A percentile compares a stretch with the other conserved stretches of the same genome.
Conservation (phyloP, 2,329 filamentous ascomycete genomes). For the Knoxdaviesia capensis region DNA sequence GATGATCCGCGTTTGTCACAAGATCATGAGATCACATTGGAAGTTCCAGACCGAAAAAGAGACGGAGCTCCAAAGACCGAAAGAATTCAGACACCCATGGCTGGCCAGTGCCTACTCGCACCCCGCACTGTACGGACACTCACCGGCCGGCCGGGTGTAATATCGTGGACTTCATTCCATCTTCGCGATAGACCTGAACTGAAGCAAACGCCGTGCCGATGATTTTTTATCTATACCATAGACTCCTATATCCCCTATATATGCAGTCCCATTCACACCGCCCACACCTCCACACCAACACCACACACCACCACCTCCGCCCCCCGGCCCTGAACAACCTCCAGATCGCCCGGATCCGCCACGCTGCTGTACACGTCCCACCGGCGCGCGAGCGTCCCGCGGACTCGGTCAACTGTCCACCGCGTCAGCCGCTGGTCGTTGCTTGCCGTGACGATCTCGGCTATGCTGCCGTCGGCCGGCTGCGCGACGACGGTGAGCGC, state of each 20-base stretch:
- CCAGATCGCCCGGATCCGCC: slow-evolving; percentile 35
- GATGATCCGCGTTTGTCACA: too few relatives aligned
- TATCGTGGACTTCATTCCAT: neutral
- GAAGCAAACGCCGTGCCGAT: too few relatives aligned
- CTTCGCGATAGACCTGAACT: too few relatives aligned
- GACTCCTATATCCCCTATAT: neutral
- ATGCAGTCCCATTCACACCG: neutral
- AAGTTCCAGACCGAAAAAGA: too few relatives aligned
- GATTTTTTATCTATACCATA: neutral
- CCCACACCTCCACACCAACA: slow-evolving; percentile 27
- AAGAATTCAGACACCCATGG: too few relatives aligned
- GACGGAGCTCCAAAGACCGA: too few relatives aligned
- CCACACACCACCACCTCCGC: slow-evolving; percentile 19
- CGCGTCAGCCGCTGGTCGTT: slow-evolving; percentile 42
- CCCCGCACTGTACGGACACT: too few relatives aligned
- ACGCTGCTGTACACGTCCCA: slow-evolving; percentile 33
- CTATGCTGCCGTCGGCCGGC: neutral
- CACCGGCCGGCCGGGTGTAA: too few relatives aligned
- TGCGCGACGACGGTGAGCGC: slow-evolving; percentile 15
- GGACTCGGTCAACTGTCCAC: slow-evolving; percentile 22
- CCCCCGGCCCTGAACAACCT: slow-evolving; percentile 11
- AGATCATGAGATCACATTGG: too few relatives aligned
- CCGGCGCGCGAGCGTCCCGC: too few relatives aligned
- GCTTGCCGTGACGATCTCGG: slow-evolving; percentile 21
- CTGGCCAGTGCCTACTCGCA: too few relatives aligned